Evolutionary conservation across 1,284 basidiomycete genomes (phyloP).

Genomic region (Athelia psychrophila): DNA sequence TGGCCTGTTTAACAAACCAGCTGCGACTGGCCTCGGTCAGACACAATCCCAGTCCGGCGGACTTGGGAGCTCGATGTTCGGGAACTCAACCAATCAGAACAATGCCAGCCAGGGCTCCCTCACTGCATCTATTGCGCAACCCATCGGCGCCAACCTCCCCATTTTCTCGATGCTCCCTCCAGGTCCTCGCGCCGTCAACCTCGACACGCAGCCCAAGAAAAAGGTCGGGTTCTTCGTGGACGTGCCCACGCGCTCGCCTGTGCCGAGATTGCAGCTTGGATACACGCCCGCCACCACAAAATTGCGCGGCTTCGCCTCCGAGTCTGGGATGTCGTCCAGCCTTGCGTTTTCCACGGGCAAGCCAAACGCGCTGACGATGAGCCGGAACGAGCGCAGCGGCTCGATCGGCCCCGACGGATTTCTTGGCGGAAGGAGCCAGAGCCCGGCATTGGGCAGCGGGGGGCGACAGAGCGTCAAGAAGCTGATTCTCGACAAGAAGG

Average conservation of each 20-base stretch:
- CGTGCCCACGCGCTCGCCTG: slow-evolving; percentile 61
- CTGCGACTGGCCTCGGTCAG: slow-evolving; percentile 30
- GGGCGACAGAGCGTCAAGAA: slow-evolving; percentile 90
- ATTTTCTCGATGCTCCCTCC: slow-evolving; percentile 74
- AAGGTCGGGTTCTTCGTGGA: slow-evolving; percentile 71
- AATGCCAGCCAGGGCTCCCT: slow-evolving; percentile 51
- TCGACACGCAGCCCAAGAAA: slow-evolving; percentile 68
- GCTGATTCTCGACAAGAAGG: slow-evolving; percentile 83
- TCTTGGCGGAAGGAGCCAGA: slow-evolving; percentile 57
- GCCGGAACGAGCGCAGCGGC: slow-evolving; percentile 39
- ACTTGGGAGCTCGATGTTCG: slow-evolving; percentile 46
- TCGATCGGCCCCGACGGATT: slow-evolving; percentile 50
- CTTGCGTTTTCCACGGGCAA: slow-evolving; percentile 52
- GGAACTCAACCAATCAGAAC: slow-evolving; percentile 36
- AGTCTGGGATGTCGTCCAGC: slow-evolving; percentile 35
- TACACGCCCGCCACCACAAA: slow-evolving; percentile 65
- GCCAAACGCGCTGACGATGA: slow-evolving; percentile 48
- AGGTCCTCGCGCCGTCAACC: slow-evolving; percentile 56
- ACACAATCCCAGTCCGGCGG: slow-evolving; percentile 32
- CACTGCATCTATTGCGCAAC: slow-evolving; percentile 86
- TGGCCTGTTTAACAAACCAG: slow-evolving; percentile 37
- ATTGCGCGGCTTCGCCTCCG: slow-evolving; percentile 65
- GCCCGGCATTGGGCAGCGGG: slow-evolving; percentile 70
- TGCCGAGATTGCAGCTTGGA: slow-evolving; percentile 55
- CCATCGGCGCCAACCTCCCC: slow-evolving; percentile 82